Conservation (phyloP, 495 filamentous ascomycete species). For the Aspergillus homomorphus region DNA sequence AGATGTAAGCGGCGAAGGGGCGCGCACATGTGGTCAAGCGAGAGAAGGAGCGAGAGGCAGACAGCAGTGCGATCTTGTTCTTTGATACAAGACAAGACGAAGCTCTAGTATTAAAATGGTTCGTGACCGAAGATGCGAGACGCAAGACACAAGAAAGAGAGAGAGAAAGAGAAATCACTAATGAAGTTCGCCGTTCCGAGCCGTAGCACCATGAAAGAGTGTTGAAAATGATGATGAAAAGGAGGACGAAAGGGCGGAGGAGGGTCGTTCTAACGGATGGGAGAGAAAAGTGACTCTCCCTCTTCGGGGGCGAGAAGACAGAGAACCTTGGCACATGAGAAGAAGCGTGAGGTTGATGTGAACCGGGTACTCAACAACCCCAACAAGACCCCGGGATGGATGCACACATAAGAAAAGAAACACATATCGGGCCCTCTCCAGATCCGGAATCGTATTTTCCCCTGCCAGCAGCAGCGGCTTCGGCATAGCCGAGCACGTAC, state of each 20-base stretch:
- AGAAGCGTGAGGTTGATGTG: slow-evolving; percentile 9
- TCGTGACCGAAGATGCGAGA: slow-evolving; percentile 30
- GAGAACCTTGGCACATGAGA: slow-evolving; percentile 13
- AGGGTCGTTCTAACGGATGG: slow-evolving; percentile 19
- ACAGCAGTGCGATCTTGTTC: slow-evolving; percentile 22
- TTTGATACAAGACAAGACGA: slow-evolving; percentile 25
- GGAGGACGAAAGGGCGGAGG: slow-evolving; percentile 14
- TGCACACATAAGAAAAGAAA: slow-evolving; percentile 31
- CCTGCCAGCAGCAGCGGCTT: slow-evolving; percentile 23
- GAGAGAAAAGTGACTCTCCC: slow-evolving; percentile 6
- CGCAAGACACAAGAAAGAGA: slow-evolving; percentile 17
- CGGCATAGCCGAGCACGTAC: slow-evolving; percentile 18
- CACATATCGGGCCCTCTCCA: slow-evolving; percentile 18
- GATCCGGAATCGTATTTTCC: slow-evolving; percentile 17
- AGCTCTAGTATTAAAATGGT: slow-evolving; percentile 40
- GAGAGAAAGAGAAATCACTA: slow-evolving; percentile 25
- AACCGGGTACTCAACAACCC: slow-evolving; percentile 6
- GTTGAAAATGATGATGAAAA: slow-evolving; percentile 23
- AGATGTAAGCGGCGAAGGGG: slow-evolving; percentile 1
- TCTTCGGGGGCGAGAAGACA: slow-evolving; percentile 17
- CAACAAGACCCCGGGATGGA: slow-evolving; percentile 12
- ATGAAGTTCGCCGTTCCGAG: slow-evolving; percentile 43
- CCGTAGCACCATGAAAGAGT: slow-evolving; percentile 47
- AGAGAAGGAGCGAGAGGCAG: slow-evolving; percentile 8
- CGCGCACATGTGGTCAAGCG: background rate